Base-by-base conservation (phyloP, 2,329 filamentous ascomycete genomes). In the Bipolaris oryzae region DNA sequence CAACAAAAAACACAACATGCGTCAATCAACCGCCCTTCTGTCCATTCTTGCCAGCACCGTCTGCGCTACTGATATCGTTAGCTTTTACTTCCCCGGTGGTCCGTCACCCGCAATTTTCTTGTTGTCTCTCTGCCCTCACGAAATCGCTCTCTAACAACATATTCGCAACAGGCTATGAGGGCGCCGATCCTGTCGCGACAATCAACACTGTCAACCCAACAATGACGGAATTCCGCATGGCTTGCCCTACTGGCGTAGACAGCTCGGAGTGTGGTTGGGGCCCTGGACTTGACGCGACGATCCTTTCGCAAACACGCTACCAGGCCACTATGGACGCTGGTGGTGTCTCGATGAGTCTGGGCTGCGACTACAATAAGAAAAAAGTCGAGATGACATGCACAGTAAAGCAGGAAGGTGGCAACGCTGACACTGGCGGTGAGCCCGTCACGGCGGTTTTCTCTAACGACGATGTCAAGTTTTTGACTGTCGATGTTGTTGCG, bases 201-300 rank as follows among this genome's bases (percentile, higher is more conserved):
- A 58, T 72, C 53, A 50, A 65, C 20, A 55, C 57, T 13, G 66
- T 50, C 25, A 61, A 62, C 16, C 61, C 64, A 11, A 60, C 61
- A 23, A 67, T 68, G 7, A 72, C 69, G 18, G 58, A 62, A 23
- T 66, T 69, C 20, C 53, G 53, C 34, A 52, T 72, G 21, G 60
- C 63, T 3, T 72, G 69, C 41, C 66, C 69, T 25, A 66, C 64
- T 5, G 57, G 51, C 16, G 52, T 48, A 23, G 63, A 64, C 35
- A 18, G 48, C 20, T 51, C 48, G 10, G 67, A 72, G 13, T 74
- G 72, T 44, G 69, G 70, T 42, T 70, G 61, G 53, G 69, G 68
- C 33, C 50, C 58, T 1, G 69, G 69, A 21, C 46, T 60, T 25
- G 57, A 58, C 51, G 46, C 54, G 53, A 64, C 57, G 15, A 57